These are phyloP conservation scores for Apiospora aurea DNA, from an alignment of 2,329 filamentous ascomycete species.

Conservation along the genomic window DNA sequence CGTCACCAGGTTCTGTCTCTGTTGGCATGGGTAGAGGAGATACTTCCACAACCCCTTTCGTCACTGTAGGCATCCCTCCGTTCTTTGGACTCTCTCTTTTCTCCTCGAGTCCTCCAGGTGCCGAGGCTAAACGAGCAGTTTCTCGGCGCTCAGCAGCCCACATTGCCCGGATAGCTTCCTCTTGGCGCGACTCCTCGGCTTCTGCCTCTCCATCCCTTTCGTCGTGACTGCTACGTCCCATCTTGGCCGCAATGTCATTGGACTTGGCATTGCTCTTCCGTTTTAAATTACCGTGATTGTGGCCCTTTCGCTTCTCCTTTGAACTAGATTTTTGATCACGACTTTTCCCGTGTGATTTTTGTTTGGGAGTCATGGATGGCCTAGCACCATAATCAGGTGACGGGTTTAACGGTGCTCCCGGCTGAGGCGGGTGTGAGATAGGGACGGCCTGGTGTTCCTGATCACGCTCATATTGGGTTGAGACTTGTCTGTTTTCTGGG, in stretches of 20 bases:
- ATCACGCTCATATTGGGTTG: background rate
- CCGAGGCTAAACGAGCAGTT: slow-evolving; percentile 39
- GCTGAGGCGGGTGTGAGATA: background rate
- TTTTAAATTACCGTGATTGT: slow-evolving; percentile 20
- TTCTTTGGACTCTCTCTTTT: slow-evolving; percentile 24
- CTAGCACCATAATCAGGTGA: background rate
- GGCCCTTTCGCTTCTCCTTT: slow-evolving; percentile 18
- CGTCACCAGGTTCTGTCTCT: slow-evolving; percentile 32
- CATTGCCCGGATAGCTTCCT: slow-evolving; percentile 42
- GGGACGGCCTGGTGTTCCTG: background rate
- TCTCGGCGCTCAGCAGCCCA: slow-evolving; percentile 41
- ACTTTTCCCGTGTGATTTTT: background rate
- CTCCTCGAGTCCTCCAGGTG: slow-evolving; percentile 28
- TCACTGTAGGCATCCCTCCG: background rate
- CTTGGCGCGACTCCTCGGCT: slow-evolving; percentile 39
- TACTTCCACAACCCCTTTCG: background rate
- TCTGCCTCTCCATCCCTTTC: slow-evolving; percentile 38
- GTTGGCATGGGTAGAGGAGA: background rate
- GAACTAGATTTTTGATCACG: background rate
- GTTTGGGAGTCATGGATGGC: background rate
- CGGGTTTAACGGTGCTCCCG: background rate
- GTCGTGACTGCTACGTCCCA: slow-evolving; percentile 1
- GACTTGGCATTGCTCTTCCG: slow-evolving; percentile 27
- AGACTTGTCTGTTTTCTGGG: background rate
- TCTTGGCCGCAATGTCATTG: background rate